Base-by-base conservation (phyloP, 495 filamentous ascomycete genomes). In the Cudoniella acicularis region DNA sequence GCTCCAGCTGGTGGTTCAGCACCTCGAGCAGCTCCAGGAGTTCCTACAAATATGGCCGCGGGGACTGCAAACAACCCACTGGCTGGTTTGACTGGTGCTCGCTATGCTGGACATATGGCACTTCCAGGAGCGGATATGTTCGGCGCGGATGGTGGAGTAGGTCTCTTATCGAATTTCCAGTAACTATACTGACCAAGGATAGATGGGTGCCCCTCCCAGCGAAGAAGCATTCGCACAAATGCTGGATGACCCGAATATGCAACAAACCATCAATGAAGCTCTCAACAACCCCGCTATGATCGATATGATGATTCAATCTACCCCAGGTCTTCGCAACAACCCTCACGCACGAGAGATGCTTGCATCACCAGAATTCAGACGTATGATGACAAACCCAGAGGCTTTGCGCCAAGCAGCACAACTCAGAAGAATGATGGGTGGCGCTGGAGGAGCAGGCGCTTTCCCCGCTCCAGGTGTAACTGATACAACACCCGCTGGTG, bases 341-440 rank as follows among this genome's bases (percentile, higher is more conserved):
- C 91, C 92, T 20, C 84, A 87, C 55, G 88, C 87, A 18, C 87
- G 90, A 53, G 81, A 93, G 66, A 85, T 96, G 72, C 79, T 99
- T 65, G 83, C 88, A 57, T 92, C 89, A 22, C 91, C 92, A 0
- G 81, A 89, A 53, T 92, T 97, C 68, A 83, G 95, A 59, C 81
- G 89, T 18, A 96, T 98, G 91, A 86, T 99, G 81, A 93, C 92
- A n/a, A 91, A 95, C 65, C 95, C 95, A 23, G 84, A 89, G 16
- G 83, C 87, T 22, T 77, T 98, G 21, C 81, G 93, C 42, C 83
- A 87, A 63, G 89, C 91, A 61, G 78, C 89, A 43, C 84, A 89
- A 55, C 86, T 98, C 82, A 86, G 89, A 61, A 78, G 88, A 57
- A 76, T 79, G 26, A 83, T 94, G 77, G 80, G 84, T 50, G 86